Conservation (phyloP, 345 rosid species). For the Eucalyptus caleyi region DNA sequence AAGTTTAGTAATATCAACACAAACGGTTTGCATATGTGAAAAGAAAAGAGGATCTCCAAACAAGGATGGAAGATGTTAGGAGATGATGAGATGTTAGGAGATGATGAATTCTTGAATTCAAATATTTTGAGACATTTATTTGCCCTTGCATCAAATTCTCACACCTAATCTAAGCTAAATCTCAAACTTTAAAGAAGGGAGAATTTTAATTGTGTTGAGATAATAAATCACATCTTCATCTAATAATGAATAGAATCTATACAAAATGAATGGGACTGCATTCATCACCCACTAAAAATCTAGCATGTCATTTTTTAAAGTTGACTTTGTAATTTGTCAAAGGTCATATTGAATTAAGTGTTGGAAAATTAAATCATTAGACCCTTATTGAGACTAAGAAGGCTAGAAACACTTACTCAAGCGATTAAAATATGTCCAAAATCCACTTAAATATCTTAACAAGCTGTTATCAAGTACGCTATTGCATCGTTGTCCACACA, state of each 20-base stretch:
- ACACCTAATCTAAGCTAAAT: not conserved
- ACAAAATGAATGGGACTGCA: not conserved
- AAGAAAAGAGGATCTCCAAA: not conserved
- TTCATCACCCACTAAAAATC: not conserved
- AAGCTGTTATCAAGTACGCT: not conserved
- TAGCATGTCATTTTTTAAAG: not conserved
- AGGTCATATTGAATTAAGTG: not conserved
- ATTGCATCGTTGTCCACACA: not conserved
- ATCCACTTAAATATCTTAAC: not conserved
- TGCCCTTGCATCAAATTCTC: not conserved
- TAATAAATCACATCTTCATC: not conserved
- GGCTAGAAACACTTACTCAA: not conserved
- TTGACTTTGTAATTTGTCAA: not conserved
- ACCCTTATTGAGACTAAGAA: not conserved
- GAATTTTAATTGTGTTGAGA: not conserved
- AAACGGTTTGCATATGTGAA: not conserved
- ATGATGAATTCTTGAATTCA: not conserved
- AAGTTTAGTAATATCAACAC: not conserved
- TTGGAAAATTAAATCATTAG: not conserved
- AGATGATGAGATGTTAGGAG: not conserved
- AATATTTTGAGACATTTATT: not conserved
- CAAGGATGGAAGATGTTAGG: not conserved
- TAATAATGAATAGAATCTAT: no score
- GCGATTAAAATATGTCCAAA: not conserved
- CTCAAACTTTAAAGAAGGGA: not conserved